Evolutionary conservation across 495 filamentous ascomycete genomes (phyloP).

Genomic region (Coniosporium apollinis): DNA sequence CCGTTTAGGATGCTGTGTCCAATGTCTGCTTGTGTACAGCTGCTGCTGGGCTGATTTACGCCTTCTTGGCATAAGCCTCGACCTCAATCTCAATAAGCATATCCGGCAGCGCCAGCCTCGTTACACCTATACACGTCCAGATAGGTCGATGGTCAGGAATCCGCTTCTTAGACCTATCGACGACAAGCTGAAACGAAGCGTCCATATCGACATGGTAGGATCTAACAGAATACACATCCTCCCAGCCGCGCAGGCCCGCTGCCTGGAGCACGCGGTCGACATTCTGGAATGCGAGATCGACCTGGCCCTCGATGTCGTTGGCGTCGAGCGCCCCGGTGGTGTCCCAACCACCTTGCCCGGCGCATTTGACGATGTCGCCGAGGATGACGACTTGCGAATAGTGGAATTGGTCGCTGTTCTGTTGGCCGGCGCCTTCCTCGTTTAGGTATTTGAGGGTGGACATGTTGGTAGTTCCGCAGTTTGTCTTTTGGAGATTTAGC

Average conservation of each 20-base stretch:
- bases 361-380: conserved; percentile 5
- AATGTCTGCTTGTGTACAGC: too few relatives aligned
- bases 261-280: conserved; percentile 9
- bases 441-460: conserved; percentile 5
- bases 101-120: conserved; percentile 6
- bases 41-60: too few relatives aligned
- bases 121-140: conserved; percentile 10
- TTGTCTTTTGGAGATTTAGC: too few relatives aligned
- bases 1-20: too few relatives aligned
- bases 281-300: conserved; percentile 14
- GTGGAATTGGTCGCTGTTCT: conserved; percentile 1
- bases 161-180: conserved; percentile 8
- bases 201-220: conserved; percentile 10
- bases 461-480: conserved; percentile 4
- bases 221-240: conserved; percentile 9
- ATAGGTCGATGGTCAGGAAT: conserved; percentile 11
- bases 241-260: conserved; percentile 9
- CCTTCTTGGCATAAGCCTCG: conserved; percentile 5
- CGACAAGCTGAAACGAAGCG: conserved; percentile 3
- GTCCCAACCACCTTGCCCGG: conserved; percentile 18
- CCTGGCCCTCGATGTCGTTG: conserved; percentile 4
- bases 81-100: conserved; percentile 18
- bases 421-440: conserved; percentile 5
- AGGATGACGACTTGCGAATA: conserved; percentile 13
- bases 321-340: conserved; percentile 2